Evolutionary conservation across 106 monocot species (phyloP), one percentile per base, ranked within the genome.

Genomic region (Amphibolis antarctica): DNA sequence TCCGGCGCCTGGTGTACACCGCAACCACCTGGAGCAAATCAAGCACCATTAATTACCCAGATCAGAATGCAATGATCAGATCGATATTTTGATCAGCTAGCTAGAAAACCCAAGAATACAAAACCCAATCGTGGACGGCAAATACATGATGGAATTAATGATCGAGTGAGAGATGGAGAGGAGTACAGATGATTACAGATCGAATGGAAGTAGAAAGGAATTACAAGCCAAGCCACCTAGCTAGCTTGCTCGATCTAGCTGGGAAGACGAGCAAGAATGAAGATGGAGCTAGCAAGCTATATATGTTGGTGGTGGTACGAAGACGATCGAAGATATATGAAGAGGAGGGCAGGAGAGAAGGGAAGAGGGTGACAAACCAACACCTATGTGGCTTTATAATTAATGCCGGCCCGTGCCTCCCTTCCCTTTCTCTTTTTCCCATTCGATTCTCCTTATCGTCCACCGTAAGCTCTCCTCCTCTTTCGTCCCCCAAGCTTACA

Each of bases 371-470:
- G n/a, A 6, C 36, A 27, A 57, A 57, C 57, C 27, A 12, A 28
- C 15, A 28, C 46, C 44, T 27, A n/a, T n/a, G 22, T 46, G 65
- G 65, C 65, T 52, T 66, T 66, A 53, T 66, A 66, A 36, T 2
- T 36, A 4, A 53, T 12, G 30, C 17, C 19, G 61, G 18, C 49
- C 23, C 47, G 55, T 30, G 23, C 21, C 12, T 24, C 36, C 36
- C 17, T 4, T 9, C 12, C 18, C 24, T 20, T 56, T 42, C 7
- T 59, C 36, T 71, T 62, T 78, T 74, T 51, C 49, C 44, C 46
- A 21, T 25, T 63, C 42, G 69, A 69, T 77, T 78, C 66, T 75
- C 9, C 6, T 42, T 59, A 47, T 23, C 79, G 69, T 79, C 61
- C 55, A 4, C 45, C 25, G 14, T 70, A 79, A 79, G 79, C 75